Conservation (phyloP, 306 rosid species). For the Trifolium repens region DNA sequence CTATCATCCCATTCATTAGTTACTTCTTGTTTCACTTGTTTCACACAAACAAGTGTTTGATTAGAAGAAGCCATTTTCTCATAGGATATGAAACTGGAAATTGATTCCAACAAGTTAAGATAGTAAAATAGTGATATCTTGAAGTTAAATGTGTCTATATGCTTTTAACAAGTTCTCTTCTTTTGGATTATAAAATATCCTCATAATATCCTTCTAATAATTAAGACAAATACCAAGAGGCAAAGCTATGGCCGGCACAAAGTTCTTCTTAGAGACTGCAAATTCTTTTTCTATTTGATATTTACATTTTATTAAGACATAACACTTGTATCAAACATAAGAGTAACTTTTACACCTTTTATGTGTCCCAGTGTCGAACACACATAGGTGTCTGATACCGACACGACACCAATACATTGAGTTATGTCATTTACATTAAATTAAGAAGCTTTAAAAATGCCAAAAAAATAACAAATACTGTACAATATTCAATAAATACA, state of each 20-base stretch:
- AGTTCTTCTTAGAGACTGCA: neutral
- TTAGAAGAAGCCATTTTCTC: constrained; percentile 42
- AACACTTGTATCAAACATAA: too few species aligned
- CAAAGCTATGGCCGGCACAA: constrained; percentile 36
- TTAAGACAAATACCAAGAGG: constrained; percentile 8
- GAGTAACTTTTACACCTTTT: too few species aligned
- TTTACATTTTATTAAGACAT: too few species aligned
- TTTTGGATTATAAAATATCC: constrained; percentile 23
- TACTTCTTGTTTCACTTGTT: constrained; percentile 66
- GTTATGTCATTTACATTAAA: too few species aligned
- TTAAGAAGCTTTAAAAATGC: too few species aligned
- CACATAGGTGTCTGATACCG: too few species aligned
- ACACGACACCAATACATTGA: too few species aligned
- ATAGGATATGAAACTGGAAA: neutral
- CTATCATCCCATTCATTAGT: constrained; percentile 71
- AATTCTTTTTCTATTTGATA: too few species aligned
- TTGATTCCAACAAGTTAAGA: neutral
- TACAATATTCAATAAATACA: too few species aligned
- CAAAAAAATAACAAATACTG: too few species aligned
- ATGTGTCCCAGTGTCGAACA: too few species aligned
- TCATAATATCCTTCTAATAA: neutral
- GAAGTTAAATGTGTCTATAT: constrained; percentile 17
- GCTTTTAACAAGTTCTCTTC: constrained; percentile 32
- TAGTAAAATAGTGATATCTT: neutral
- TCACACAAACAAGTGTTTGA: constrained; percentile 62